Evolutionary conservation across 2,329 filamentous ascomycete genomes (phyloP), one percentile per base, ranked within the genome.

Genomic region (Plenodomus biglobosus): DNA sequence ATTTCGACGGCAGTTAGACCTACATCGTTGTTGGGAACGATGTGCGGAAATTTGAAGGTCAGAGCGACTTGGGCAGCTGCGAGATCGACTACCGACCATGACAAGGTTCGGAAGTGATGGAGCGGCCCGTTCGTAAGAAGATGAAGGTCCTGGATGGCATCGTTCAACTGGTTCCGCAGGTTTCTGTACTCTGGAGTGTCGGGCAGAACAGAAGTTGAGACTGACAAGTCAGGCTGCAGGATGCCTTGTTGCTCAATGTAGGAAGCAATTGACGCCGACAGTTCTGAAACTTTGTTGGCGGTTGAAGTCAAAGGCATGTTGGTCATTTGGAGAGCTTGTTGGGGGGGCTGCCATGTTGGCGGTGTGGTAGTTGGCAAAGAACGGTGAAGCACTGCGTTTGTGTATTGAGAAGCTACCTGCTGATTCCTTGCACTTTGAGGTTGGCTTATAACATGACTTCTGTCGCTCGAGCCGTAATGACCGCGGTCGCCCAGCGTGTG

Each of bases 11-110:
- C 35, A 13, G 32, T 37, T 16, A 38, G 10, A 8, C 39, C 39
- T 7, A 43, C 17, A 10, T 38, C 24, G 3, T 51, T 42, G 16
- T 43, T 36, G 13, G 53, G 50, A 1, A 56, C 44, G n/a, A 39
- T 38, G 7, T 48, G 27, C 15, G 50, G 53, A 38, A 48, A 56
- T 11, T 39, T 19, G n/a, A 30, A 27, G n/a, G 38, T 30, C 18
- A 53, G 27, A 16, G 53, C 53, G 16, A 53, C 40, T 36, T 56
- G 53, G 15, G 18, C 40, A 5, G 53, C 50, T 10, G 46, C 50
- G 13, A 51, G 40, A 40, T 56, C 53, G 17, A 24, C 38, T 27
- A 34, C 39, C 37, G 38, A 46, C 38, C 30, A 50, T 10, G 32
- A 35, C 7, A 40, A 22, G 8, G 41, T 40, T n/a, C 52, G 45